Percentiles rank a stretch among this genome's conserved stretches.
phyloP scores from a whole-genome alignment of 257 asterid genomes.

The Solanum habrochaites region DNA sequence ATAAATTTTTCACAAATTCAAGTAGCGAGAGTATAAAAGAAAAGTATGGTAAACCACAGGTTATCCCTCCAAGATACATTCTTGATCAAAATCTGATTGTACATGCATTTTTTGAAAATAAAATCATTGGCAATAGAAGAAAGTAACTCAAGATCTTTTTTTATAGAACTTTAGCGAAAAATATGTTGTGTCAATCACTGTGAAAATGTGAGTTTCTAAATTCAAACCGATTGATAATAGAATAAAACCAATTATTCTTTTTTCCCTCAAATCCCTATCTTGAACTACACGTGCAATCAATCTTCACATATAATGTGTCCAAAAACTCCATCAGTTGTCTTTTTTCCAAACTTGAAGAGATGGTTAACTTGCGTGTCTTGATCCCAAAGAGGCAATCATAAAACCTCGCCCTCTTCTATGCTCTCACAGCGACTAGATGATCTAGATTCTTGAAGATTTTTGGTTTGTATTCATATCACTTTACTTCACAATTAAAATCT shows the following conservation, averaged over 20 bases:
- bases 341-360: not conserved
- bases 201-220: not conserved
- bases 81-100: not conserved
- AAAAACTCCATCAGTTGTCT: not conserved
- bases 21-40: not conserved
- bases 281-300: not conserved
- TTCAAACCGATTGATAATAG: not conserved
- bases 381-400: not conserved
- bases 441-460: not conserved
- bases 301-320: not conserved
- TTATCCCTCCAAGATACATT: not conserved
- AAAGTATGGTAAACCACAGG: not conserved
- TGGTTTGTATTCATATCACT: not conserved
- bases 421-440: not conserved
- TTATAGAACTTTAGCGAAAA: not conserved
- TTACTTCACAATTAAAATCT: not conserved
- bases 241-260: not conserved
- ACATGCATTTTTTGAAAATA: not conserved
- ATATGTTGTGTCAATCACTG: not conserved
- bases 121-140: not conserved
- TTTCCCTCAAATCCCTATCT: not conserved
- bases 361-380: not conserved
- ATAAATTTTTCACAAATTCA: not conserved
- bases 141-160: not conserved
- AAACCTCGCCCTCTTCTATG: not conserved